phyloP scores from a whole-genome alignment of 2,329 filamentous ascomycete genomes.

The Juglanconis oblonga region DNA sequence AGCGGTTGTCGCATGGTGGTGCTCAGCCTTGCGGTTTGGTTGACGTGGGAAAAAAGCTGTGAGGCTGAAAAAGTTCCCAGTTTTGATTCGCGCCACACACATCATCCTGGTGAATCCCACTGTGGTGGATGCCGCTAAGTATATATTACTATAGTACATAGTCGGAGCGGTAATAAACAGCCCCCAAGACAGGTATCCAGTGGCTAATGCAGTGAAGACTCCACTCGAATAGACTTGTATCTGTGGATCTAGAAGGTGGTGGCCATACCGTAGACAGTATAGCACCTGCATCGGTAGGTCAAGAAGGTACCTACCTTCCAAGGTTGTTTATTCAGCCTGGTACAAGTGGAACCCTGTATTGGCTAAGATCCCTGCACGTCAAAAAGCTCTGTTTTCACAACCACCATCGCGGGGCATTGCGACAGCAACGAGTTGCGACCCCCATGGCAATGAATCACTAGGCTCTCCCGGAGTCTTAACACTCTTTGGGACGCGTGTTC shows the following conservation, averaged over 20 bases:
- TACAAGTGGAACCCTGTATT: not conserved
- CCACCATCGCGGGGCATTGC: not conserved
- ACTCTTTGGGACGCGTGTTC: not conserved
- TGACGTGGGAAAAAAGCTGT: slow-evolving; percentile 7
- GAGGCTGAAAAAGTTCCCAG: slow-evolving; percentile 4
- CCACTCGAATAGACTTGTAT: too few species aligned
- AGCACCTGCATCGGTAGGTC: too few species aligned
- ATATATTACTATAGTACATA: too few species aligned
- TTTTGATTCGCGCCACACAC: not conserved
- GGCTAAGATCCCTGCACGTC: slow-evolving; percentile 1
- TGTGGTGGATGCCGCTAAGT: not conserved
- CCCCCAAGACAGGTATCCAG: too few species aligned
- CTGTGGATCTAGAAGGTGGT: too few species aligned
- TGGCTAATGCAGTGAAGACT: too few species aligned
- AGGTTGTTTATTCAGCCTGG: too few species aligned
- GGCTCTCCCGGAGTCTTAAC: not conserved
- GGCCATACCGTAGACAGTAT: too few species aligned
- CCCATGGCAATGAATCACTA: not conserved
- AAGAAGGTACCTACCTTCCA: too few species aligned
- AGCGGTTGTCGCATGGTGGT: slow-evolving; percentile 14
- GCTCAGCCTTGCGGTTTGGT: slow-evolving; percentile 13
- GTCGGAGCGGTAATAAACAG: too few species aligned
- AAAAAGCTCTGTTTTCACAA: not conserved
- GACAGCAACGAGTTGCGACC: too few species aligned
- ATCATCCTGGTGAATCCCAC: not conserved